Base-by-base conservation (phyloP, 2,329 filamentous ascomycete genomes). In the Fusarium proliferatum region DNA sequence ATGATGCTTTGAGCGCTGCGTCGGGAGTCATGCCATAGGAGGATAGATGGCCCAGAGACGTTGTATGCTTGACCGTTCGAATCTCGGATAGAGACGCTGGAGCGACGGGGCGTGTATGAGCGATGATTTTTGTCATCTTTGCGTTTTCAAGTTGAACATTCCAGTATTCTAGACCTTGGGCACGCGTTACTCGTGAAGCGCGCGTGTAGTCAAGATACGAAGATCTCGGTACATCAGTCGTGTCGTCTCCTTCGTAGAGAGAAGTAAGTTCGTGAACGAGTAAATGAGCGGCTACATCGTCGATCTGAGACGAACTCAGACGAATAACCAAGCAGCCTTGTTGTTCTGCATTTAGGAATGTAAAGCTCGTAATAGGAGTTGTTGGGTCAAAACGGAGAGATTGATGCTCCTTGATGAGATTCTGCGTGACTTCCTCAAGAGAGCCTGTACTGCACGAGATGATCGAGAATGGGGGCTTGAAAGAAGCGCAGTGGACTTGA, bases 1-100 rank as follows among this genome's bases (percentile, higher is more conserved):
- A 91, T 0, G 88, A 88, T 0, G 87, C 85, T 76, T 89, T 89
- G 39, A 90, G 81, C 6, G 90, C 83, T 0, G 86, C 85, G 65
- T 88, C 86, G 42, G 87, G 86, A 1, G 83, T 82, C 65, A 88
- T 83, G 13, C 84, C 85, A 7, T 87, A 79, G 41, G 83, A 84
- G 12, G 82, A 74, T 8, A 86, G 76, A 15, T 84, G 82, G 11
- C 82, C 82, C 2, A 86, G 77, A 2, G 83, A 73, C 23, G 86
- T 81, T 26, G 81, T 82, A 61, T 84, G 81, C 7, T 77, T 78
- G 13, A 88, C 64, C 1, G 82, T 85, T 67, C 81, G 84, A 61
- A 82, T 80, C 52, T 81, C 82, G 19, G 78, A 80, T 1, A 55
- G 34, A 6, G 64, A 38, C 12, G 79, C 84, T 36, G 84, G 81